A percentile compares a stretch with the other conserved stretches of the same genome.
phyloP scores from a whole-genome alignment of 1,284 basidiomycete species.

The Ustilago nuda region DNA sequence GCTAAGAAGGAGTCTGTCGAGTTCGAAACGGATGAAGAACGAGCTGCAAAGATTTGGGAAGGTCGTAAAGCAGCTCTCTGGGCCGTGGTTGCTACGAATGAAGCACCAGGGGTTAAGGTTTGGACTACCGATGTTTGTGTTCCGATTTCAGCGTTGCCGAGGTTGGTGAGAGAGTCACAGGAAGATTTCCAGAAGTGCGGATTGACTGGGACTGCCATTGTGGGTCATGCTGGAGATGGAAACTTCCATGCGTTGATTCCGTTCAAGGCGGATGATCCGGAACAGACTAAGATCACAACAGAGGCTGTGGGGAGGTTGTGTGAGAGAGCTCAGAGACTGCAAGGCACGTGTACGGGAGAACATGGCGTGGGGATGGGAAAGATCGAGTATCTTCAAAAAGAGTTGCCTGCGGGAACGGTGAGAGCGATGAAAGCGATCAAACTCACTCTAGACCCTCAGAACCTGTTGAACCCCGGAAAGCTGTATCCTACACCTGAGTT shows the following conservation, averaged over 20 bases:
- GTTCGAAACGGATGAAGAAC: constrained; percentile 77
- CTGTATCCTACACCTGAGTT: constrained; percentile 36
- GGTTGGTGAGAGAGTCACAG: constrained; percentile 73
- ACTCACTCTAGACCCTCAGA: constrained; percentile 54
- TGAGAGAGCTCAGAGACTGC: constrained; percentile 71
- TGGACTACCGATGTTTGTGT: constrained; percentile 82
- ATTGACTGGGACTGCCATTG: constrained; percentile 72
- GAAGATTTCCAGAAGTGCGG: constrained; percentile 38
- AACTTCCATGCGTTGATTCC: constrained; percentile 69
- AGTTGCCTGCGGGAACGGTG: constrained; percentile 56
- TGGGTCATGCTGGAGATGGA: constrained; percentile 89
- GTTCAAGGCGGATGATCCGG: constrained; percentile 43
- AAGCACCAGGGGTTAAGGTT: constrained; percentile 76
- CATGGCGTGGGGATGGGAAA: constrained; percentile 63
- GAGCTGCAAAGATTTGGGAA: constrained; percentile 83
- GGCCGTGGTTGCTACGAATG: constrained; percentile 74
- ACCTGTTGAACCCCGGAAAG: constrained; percentile 63
- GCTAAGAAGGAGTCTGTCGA: constrained; percentile 63
- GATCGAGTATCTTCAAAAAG: constrained; percentile 53
- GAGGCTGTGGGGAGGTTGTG: constrained; percentile 72
- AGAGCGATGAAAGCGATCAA: constrained; percentile 59
- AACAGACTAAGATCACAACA: constrained; percentile 65
- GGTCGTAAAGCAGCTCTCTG: constrained; percentile 87
- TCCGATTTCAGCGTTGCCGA: constrained; percentile 81
- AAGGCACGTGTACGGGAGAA: constrained; percentile 72